A percentile compares a stretch with the other conserved stretches of the same genome.
phyloP scores from a whole-genome alignment of 495 filamentous ascomycete genomes.

The Symbiotaphrina buchneri region DNA sequence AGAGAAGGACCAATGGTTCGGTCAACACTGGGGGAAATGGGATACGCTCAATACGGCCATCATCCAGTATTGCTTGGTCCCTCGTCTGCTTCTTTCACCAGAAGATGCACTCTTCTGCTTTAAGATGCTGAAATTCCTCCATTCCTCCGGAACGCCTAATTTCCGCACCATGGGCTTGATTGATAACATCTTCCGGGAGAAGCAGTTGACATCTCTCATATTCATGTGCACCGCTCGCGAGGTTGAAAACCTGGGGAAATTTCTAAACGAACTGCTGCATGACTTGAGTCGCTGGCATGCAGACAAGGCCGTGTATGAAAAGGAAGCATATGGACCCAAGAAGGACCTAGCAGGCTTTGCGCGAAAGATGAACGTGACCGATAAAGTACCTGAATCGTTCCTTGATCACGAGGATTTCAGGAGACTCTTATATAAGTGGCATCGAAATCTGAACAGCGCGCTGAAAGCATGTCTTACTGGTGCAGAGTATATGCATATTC shows the following conservation, averaged over 20 bases:
- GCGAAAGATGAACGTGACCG: constrained; percentile 28
- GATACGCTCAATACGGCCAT: constrained; percentile 50
- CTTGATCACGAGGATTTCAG: constrained; percentile 74
- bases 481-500: constrained; percentile 92
- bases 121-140: constrained; percentile 64
- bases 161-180: constrained; percentile 74
- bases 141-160: constrained; percentile 57
- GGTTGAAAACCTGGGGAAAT: constrained; percentile 74
- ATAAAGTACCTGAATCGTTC: constrained; percentile 36
- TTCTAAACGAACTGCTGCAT: constrained; percentile 56
- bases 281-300: constrained; percentile 71
- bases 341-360: constrained; percentile 48
- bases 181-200: constrained; percentile 63
- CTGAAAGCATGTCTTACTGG: constrained; percentile 56
- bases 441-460: constrained; percentile 49
- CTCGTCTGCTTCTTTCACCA: constrained; percentile 61
- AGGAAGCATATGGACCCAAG: constrained; percentile 44
- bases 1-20: constrained; percentile 69
- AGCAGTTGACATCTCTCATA: constrained; percentile 55
- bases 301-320: constrained; percentile 52
- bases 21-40: constrained; percentile 30
- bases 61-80: constrained; percentile 76
- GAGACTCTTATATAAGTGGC: constrained; percentile 73
- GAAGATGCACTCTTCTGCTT: constrained; percentile 75
- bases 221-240: constrained; percentile 76